phyloP scores from a whole-genome alignment of 257 asterid species.

The Forsythia viridissima region DNA sequence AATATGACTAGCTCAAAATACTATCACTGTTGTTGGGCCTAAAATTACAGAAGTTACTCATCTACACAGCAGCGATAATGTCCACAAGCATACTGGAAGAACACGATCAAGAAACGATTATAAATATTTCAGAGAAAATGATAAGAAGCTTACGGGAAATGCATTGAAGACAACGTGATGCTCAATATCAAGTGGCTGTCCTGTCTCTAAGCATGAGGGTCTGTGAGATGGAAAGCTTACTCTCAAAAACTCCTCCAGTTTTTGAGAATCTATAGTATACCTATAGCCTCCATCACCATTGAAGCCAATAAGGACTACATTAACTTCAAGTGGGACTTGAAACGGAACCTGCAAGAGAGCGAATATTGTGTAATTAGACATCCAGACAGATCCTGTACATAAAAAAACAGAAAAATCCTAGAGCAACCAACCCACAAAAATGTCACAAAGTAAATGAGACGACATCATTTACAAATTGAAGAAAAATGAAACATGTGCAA shows the following conservation, averaged over 20 bases:
- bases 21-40: neutral
- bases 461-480: neutral
- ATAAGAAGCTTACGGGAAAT: slow-evolving; percentile 68
- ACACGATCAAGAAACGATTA: slow-evolving; percentile 16
- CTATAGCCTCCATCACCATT: slow-evolving; percentile 93
- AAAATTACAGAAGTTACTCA: slow-evolving; percentile 1
- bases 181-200: slow-evolving; percentile 95
- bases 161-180: slow-evolving; percentile 87
- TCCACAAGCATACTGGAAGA: slow-evolving; percentile 1
- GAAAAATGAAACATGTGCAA: neutral
- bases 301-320: slow-evolving; percentile 90
- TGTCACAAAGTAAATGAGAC: neutral
- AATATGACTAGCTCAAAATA: slow-evolving; percentile 13
- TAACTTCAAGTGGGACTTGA: slow-evolving; percentile 98
- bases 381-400: neutral
- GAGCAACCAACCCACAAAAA: neutral
- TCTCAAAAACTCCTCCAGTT: slow-evolving; percentile 88
- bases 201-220: slow-evolving; percentile 93
- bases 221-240: slow-evolving; percentile 83
- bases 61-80: slow-evolving; percentile 2
- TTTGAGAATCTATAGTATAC: slow-evolving; percentile 70
- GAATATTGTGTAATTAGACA: slow-evolving; percentile 20
- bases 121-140: slow-evolving; percentile 11
- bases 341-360: slow-evolving; percentile 79
- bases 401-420: neutral